Evolutionary conservation across 768 basidiomycete species (phyloP).

Genomic region (Boletus rubescentipes): DNA sequence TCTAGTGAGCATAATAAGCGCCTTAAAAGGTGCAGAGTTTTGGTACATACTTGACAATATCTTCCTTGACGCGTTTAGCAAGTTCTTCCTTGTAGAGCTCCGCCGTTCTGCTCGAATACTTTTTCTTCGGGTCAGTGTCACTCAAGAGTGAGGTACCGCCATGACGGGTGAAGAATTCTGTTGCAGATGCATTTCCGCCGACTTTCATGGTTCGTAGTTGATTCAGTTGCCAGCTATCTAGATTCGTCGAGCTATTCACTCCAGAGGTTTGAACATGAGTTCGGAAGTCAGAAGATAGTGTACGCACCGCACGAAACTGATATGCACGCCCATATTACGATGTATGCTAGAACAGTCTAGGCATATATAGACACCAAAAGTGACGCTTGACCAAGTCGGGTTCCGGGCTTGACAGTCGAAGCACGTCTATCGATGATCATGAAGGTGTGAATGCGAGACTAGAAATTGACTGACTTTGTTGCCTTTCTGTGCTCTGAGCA

Average conservation of each 20-base stretch:
- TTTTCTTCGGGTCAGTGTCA: conserved; percentile 81
- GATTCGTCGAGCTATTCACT: conserved; percentile 80
- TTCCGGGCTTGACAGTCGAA: conserved; percentile 96
- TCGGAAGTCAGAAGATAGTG: neutral
- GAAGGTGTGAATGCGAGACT: neutral
- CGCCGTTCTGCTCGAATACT: conserved; percentile 82
- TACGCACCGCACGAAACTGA: conserved; percentile 90
- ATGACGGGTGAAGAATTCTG: conserved; percentile 88
- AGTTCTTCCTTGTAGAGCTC: conserved; percentile 93
- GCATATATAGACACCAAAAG: conserved; percentile 96
- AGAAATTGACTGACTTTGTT: conserved; percentile 62
- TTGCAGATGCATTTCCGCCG: conserved; percentile 85
- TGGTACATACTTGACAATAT: conserved; percentile 56
- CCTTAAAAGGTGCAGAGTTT: neutral
- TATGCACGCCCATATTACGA: conserved; percentile 97
- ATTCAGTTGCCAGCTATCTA: conserved; percentile 88
- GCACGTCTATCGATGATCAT: conserved; percentile 57
- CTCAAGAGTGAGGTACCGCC: conserved; percentile 70
- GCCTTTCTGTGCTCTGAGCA: conserved; percentile 79
- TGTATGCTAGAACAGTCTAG: conserved; percentile 95
- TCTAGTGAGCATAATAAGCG: conserved; percentile 38
- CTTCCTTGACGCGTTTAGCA: conserved; percentile 74
- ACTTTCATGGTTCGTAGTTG: conserved; percentile 97
- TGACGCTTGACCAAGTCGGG: conserved; percentile 97
- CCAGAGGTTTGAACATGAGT: conserved; percentile 16